Evolutionary conservation across 306 rosid genomes (phyloP), one percentile per base, ranked within the genome.

Genomic region (Hippophae gyantsensis): DNA sequence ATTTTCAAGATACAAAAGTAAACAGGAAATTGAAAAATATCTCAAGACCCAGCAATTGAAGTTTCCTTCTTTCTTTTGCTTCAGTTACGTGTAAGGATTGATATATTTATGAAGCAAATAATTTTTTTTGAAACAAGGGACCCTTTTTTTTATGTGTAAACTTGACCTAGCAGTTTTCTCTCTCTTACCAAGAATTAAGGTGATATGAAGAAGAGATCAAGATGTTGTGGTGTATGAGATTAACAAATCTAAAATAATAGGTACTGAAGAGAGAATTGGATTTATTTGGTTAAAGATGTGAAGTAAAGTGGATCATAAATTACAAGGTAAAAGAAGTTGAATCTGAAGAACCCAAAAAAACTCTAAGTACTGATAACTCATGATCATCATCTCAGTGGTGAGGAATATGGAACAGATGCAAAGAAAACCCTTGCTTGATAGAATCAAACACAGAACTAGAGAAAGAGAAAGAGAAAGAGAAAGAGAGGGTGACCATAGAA

Each of bases 361-460:
- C 64, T 54, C 68, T 67, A 63, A 54, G 52, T 45, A 70, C 62
- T 77, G 53, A 49, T 9, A 10, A 18, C 12, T 6, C 7, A 49
- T 49, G 11, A 11, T n/a, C 14, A 9, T 9, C 68, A 62, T 48
- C 43, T 32, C n/a, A 59, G 48, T 18, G 50, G 26, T 40, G 72
- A 60, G 51, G 67, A 73, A 66, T 66, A 79, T 43, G 63, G 79
- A 80, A 86, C 81, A 72, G 79, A 84, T 72, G 76, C 75, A 71
- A 75, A 32, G 38, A 32, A 79, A 77, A 62, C 54, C 62, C 66
- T 70, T 61, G 74, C 66, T 70, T 44, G 70, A 63, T 14, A 65
- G 82, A 77, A 82, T 80, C 79, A 70, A 73, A 71, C 66, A 65
- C 72, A 70, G 42, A 55, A 1, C 23, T 18, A 18, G 60, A 68